These are phyloP conservation scores for Macadamia integrifolia DNA, from an alignment of 164 flowering plant species.

Conservation along the genomic window DNA sequence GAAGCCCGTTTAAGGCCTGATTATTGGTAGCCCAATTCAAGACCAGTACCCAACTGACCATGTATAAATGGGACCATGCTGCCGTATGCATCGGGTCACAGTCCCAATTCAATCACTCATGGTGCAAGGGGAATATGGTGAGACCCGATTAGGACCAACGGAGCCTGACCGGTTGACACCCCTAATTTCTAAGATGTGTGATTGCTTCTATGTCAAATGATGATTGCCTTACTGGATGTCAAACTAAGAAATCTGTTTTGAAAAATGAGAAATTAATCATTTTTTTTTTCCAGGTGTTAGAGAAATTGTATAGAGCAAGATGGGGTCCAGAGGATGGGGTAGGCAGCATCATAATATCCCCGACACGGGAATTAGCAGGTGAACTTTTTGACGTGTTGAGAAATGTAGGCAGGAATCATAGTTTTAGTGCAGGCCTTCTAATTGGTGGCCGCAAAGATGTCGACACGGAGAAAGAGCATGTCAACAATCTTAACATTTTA, in stretches of 20 bases:
- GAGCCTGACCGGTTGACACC: too few relatives aligned
- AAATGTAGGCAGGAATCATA: constrained; percentile 69
- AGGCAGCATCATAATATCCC: constrained; percentile 89
- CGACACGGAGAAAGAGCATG: constrained; percentile 65
- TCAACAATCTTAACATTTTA: constrained; percentile 69
- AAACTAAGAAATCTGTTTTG: neutral
- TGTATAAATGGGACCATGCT: too few relatives aligned
- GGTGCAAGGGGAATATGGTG: too few relatives aligned
- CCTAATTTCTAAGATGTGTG: neutral
- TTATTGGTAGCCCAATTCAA: too few relatives aligned
- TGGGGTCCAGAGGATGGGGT: constrained; percentile 93
- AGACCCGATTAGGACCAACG: too few relatives aligned
- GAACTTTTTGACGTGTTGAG: constrained; percentile 76
- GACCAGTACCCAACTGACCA: too few relatives aligned
- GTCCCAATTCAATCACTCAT: too few relatives aligned
- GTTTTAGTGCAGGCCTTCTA: constrained; percentile 86
- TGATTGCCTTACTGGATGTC: neutral
- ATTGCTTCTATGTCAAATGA: neutral
- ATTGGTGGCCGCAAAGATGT: constrained; percentile 95
- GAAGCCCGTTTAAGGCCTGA: too few relatives aligned
- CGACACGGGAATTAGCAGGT: constrained; percentile 86
- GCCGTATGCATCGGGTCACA: too few relatives aligned
- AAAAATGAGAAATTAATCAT: neutral
- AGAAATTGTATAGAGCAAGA: constrained; percentile 70
- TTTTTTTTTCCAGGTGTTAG: constrained; percentile 55